These are phyloP conservation scores for Hymenoscyphus infarciens DNA, from an alignment of 2,329 filamentous ascomycete species.

Conservation along the genomic window DNA sequence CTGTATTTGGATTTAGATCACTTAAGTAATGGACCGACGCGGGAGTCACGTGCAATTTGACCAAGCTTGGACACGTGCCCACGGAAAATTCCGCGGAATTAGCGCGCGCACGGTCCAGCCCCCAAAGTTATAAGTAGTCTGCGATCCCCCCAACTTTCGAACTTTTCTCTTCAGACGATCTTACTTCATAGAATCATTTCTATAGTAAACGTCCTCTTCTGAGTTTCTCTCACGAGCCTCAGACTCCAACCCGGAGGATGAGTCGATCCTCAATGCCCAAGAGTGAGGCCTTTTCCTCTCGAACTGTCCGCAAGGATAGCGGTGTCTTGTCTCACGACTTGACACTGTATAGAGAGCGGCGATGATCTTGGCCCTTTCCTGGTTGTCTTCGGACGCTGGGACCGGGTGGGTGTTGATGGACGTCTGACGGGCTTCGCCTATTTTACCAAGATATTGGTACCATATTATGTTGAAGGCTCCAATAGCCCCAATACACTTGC, in stretches of 20 bases:
- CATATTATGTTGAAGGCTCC: too few species aligned
- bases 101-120: background rate
- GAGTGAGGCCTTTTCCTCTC: conserved; percentile 72
- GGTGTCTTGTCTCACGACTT: conserved; percentile 36
- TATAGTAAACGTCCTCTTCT: conserved; percentile 95
- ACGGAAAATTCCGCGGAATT: background rate
- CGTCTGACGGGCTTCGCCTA: conserved; percentile 71
- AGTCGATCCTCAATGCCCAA: conserved; percentile 82
- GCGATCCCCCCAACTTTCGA: background rate
- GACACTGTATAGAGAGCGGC: conserved; percentile 77
- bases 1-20: too few species aligned
- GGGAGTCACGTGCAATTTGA: too few species aligned
- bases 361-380: conserved; percentile 86
- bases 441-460: conserved; percentile 12
- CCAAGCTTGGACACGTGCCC: too few species aligned
- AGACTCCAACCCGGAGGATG: conserved; percentile 96
- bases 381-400: conserved; percentile 71
- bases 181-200: conserved; percentile 75
- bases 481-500: too few species aligned
- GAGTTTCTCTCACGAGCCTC: conserved; percentile 89
- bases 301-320: conserved; percentile 60
- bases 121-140: background rate
- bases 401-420: conserved; percentile 80
- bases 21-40: too few species aligned
- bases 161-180: background rate